Base-by-base conservation (phyloP, 495 filamentous ascomycete species). In the Hyaloscypha bicolor region DNA sequence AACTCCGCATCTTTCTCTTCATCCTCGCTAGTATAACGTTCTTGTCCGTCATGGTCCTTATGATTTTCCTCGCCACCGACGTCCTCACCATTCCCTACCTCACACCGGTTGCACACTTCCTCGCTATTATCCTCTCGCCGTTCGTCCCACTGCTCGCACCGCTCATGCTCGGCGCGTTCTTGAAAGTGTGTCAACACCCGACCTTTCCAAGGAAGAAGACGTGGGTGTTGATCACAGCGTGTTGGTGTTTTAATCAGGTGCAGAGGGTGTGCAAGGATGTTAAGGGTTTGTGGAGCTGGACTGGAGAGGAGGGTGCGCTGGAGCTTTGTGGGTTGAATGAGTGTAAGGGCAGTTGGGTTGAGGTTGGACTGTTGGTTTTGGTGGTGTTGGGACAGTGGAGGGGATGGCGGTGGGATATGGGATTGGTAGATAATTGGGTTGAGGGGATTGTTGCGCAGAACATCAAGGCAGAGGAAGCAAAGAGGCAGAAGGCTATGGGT, bases 91-190 rank as follows among this genome's bases (percentile, higher is more conserved):
- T 64, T n/a, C 51, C 62, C 25, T 64, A 64, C 33, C 52, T 64
- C 9, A 55, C 48, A 11, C 62, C 62, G 14, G 11, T 64, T 2
- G 62, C 62, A 22, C 62, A 64, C 62, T 64, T 64, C 62, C 62
- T 64, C 29, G 33, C 5, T 3, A 4, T 21, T 9, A 30, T 56
- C 52, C 12, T 64, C 29, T 32, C 52, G 29, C 62, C 62, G 5
- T 56, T 64, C 51, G 12, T 22, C 3, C 62, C 62, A 8, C 51
- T 64, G 16, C 4, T 64, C 29, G 48, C 51, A 31, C 62, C 62
- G 30, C 9, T 29, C 11, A 32, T 35, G 11, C 51, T 64, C n/a
- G 62, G 62, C 29, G 19, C 51, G 1, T 64, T 64, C 62, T 8
- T 64, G 9, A 64, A 64, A 56, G 51, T 64, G 29, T 55, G 48